Conservation (phyloP, 176 grass and related monocot species). For the Oryza australiensis region DNA sequence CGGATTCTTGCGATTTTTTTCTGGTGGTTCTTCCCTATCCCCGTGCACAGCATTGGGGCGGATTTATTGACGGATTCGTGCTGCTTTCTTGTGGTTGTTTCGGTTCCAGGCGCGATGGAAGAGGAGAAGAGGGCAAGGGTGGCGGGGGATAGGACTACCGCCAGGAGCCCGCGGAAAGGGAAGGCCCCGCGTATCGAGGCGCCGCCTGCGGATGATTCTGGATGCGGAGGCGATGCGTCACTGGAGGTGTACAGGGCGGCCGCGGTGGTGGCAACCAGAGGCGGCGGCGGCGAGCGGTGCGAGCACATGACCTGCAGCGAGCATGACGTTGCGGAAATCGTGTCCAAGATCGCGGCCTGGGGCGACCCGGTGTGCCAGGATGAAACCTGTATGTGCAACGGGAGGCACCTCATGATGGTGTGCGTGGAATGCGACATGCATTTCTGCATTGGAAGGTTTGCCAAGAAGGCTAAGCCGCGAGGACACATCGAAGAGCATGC, state of each 20-base stretch:
- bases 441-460: constrained; percentile 49
- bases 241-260: background rate
- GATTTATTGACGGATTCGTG: background rate
- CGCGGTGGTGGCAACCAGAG: background rate
- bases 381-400: constrained; percentile 1
- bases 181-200: background rate
- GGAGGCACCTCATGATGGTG: constrained; percentile 40
- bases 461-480: constrained; percentile 44
- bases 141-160: background rate
- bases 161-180: constrained; percentile 25
- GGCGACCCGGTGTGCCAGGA: constrained; percentile 31
- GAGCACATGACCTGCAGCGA: constrained; percentile 31
- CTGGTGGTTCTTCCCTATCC: too few relatives aligned
- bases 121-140: constrained; percentile 5
- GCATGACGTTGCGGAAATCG: constrained; percentile 34
- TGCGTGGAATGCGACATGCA: constrained; percentile 63
- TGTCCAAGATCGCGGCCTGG: constrained; percentile 13
- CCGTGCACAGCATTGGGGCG: background rate
- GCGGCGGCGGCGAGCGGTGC: constrained; percentile 35
- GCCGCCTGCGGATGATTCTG: background rate
- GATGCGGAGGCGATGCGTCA: background rate
- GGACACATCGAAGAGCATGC: constrained; percentile 60
- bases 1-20: too few relatives aligned
- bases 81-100: background rate
- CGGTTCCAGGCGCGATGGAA: constrained; percentile 38